A percentile compares a stretch with the other conserved stretches of the same genome.
Conservation (phyloP, 176 grass and related monocot genomes). For the Bonia amplexicaulis region DNA sequence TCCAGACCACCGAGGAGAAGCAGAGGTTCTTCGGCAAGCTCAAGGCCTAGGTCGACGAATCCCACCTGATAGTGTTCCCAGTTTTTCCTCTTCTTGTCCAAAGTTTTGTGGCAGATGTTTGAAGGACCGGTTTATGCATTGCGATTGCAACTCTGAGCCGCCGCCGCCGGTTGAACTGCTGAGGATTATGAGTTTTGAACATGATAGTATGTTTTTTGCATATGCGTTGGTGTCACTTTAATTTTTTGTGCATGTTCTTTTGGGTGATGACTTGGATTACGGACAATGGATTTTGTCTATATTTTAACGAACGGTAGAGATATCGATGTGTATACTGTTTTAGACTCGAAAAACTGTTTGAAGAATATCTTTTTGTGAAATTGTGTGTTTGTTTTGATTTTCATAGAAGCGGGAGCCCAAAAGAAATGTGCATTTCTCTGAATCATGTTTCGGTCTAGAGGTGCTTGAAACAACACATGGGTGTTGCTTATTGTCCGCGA, state of each 20-base stretch:
- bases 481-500: neutral
- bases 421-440: neutral
- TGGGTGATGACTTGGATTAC: too few species aligned
- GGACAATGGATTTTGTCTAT: rapidly evolving
- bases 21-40: conserved; percentile 67
- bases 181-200: conserved; percentile 20
- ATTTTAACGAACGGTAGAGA: too few species aligned
- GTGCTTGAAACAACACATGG: neutral
- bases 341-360: too few species aligned
- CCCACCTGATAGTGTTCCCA: neutral
- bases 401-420: too few species aligned
- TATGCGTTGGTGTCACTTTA: neutral
- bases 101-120: conserved; percentile 30
- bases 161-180: neutral
- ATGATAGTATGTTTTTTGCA: neutral
- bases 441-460: neutral
- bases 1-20: conserved; percentile 95
- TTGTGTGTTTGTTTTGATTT: too few species aligned
- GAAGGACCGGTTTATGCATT: conserved; percentile 10
- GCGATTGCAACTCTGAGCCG: conserved; percentile 23
- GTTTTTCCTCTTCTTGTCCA: neutral
- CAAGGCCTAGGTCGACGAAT: conserved; percentile 37
- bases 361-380: too few species aligned
- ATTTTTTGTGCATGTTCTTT: neutral
- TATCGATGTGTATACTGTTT: too few species aligned